Percentiles rank a stretch among this genome's conserved stretches.
phyloP scores from a whole-genome alignment of 441 rosid species.

The Adansonia grandidieri region DNA sequence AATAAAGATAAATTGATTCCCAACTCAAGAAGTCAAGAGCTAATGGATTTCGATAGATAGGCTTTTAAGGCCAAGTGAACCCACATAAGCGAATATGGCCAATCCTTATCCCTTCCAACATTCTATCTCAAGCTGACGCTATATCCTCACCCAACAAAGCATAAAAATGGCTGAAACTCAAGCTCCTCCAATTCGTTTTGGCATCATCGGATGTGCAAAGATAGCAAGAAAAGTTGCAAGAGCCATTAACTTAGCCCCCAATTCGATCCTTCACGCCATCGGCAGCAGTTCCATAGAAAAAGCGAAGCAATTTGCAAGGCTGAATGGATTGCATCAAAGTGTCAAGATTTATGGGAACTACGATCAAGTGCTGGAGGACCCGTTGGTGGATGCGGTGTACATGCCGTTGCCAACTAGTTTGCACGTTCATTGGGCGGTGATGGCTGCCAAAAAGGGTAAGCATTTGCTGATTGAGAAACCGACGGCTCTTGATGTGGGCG shows the following conservation, averaged over 20 bases:
- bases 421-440: conserved; percentile 48
- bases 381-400: conserved; percentile 51
- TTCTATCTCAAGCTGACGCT: conserved; percentile 3
- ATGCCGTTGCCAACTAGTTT: conserved; percentile 48
- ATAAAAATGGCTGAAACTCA: conserved; percentile 30
- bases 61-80: neutral
- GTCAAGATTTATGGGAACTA: conserved; percentile 52
- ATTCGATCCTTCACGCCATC: conserved; percentile 47
- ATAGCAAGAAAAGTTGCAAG: conserved; percentile 50
- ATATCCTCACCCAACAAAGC: neutral
- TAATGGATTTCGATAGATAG: neutral
- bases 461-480: conserved; percentile 61
- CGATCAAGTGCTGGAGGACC: conserved; percentile 44
- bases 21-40: no score
- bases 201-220: conserved; percentile 55
- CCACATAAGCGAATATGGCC: neutral
- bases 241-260: conserved; percentile 47
- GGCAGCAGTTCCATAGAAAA: conserved; percentile 55
- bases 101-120: neutral
- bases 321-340: conserved; percentile 36
- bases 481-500: conserved; percentile 44
- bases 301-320: conserved; percentile 41
- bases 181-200: conserved; percentile 40
- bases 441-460: conserved; percentile 49
- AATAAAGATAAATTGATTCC: no score